These are phyloP conservation scores for Emiliania huxleyi DNA, from an alignment of 78 protist species.

Conservation along the genomic window DNA sequence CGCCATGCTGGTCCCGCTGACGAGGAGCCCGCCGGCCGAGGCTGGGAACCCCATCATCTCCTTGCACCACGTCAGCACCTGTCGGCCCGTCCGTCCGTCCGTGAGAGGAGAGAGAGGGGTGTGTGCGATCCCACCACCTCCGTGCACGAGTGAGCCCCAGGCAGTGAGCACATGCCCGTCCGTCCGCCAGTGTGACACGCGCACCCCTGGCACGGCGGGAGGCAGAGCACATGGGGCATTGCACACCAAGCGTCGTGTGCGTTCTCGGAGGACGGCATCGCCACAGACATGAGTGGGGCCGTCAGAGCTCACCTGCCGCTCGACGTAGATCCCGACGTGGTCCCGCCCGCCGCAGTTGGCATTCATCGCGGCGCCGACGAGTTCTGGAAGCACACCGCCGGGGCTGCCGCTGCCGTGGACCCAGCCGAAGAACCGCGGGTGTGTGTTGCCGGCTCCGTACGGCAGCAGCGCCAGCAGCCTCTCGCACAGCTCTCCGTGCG, in stretches of 20 bases:
- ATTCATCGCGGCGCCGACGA: background rate
- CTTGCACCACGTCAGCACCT: background rate
- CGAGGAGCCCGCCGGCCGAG: background rate
- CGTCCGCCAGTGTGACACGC: too few relatives aligned
- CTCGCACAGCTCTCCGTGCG: background rate
- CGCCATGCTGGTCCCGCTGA: background rate
- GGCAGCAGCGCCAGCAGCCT: background rate
- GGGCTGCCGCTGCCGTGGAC: background rate
- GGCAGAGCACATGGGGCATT: too few relatives aligned
- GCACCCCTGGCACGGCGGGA: too few relatives aligned
- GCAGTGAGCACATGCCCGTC: too few relatives aligned
- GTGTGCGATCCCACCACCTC: too few relatives aligned
- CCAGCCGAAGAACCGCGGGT: slow-evolving; percentile 7
- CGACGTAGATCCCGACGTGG: background rate
- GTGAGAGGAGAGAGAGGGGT: too few relatives aligned
- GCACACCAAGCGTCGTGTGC: too few relatives aligned
- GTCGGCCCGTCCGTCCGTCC: too few relatives aligned
- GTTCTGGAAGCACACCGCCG: background rate
- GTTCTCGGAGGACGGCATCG: too few relatives aligned
- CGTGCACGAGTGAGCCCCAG: too few relatives aligned
- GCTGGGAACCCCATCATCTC: background rate
- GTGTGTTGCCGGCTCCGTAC: background rate
- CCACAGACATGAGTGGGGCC: too few relatives aligned
- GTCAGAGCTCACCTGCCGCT: background rate
- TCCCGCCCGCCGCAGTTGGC: background rate